phyloP scores from a whole-genome alignment of 2,329 filamentous ascomycete genomes.

The Thermoascus crustaceus region DNA sequence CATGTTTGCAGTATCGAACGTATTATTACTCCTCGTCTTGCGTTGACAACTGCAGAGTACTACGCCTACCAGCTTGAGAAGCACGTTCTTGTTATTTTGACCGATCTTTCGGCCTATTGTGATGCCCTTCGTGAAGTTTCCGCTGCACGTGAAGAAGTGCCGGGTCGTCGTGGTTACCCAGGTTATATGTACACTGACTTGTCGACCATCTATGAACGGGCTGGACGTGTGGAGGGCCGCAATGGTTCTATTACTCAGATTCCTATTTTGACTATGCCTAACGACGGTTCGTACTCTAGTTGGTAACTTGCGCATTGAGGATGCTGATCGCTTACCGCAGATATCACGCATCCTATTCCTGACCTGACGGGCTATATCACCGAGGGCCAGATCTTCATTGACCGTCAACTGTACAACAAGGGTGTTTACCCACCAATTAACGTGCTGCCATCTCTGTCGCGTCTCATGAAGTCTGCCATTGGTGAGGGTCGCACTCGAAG shows the following conservation, averaged over 20 bases:
- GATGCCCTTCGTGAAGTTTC: conserved; percentile 98
- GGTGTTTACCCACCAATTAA: conserved; percentile 99
- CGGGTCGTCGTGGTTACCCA: conserved; percentile 96
- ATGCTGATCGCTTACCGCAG: conserved; percentile 27
- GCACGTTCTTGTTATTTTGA: conserved; percentile 97
- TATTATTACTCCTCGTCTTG: conserved; percentile 98
- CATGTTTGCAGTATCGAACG: conserved; percentile 69
- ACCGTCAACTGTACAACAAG: conserved; percentile 89
- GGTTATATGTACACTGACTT: conserved; percentile 99
- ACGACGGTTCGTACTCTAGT: conserved; percentile 58
- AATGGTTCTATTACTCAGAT: conserved; percentile 99
- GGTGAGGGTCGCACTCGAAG: conserved; percentile 93
- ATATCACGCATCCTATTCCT: conserved; percentile 98
- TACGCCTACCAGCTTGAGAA: conserved; percentile 99
- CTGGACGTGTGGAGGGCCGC: conserved; percentile 90
- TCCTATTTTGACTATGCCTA: conserved; percentile 98
- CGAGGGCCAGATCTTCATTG: conserved; percentile 96
- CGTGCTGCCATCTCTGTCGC: conserved; percentile 91
- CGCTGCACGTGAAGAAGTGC: conserved; percentile 95
- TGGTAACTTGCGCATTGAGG: background rate
- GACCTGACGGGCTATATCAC: conserved; percentile 99
- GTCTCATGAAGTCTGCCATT: conserved; percentile 99
- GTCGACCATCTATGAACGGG: conserved; percentile 99
- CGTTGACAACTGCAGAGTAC: conserved; percentile 96
- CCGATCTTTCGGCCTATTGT: conserved; percentile 95